Evolutionary conservation across 176 grass and related monocot species (phyloP).

Genomic region (Carex scoparia): DNA sequence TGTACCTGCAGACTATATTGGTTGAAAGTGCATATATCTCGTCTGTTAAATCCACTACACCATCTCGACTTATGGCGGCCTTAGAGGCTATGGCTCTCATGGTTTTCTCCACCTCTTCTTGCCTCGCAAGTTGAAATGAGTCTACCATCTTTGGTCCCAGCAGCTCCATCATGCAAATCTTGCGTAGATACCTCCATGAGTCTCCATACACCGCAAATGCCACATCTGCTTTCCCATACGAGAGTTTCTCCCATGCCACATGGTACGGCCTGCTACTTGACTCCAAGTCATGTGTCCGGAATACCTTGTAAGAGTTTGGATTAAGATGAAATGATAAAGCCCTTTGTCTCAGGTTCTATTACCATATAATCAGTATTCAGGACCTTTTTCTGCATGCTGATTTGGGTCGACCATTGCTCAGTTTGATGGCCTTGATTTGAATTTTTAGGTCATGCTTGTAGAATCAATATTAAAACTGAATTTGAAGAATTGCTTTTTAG

Average conservation of each 20-base stretch:
- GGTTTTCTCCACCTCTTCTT: conserved; percentile 9
- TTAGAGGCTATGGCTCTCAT: not conserved
- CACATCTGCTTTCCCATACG: not conserved
- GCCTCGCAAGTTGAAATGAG: not conserved
- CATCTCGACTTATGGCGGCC: not conserved
- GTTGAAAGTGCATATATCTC: conserved; percentile 9
- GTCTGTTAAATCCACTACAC: not conserved
- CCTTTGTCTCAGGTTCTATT: not conserved
- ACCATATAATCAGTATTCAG: not conserved
- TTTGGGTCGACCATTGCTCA: not conserved
- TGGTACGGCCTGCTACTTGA: not conserved
- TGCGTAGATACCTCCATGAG: conserved; percentile 23
- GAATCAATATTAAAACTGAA: not conserved
- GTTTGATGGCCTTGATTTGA: not conserved
- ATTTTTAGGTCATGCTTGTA: not conserved
- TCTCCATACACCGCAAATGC: not conserved
- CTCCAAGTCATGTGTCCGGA: conserved; percentile 1
- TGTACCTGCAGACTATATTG: conserved; percentile 10
- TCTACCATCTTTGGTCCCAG: conserved; percentile 6
- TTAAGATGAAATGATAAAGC: not conserved
- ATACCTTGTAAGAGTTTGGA: not conserved
- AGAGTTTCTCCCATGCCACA: conserved; percentile 7
- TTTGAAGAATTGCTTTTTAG: not conserved
- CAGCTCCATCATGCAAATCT: conserved; percentile 2
- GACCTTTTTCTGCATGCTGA: not conserved